phyloP scores from a whole-genome alignment of 2,329 filamentous ascomycete species.

The Sporothrix globosa region DNA sequence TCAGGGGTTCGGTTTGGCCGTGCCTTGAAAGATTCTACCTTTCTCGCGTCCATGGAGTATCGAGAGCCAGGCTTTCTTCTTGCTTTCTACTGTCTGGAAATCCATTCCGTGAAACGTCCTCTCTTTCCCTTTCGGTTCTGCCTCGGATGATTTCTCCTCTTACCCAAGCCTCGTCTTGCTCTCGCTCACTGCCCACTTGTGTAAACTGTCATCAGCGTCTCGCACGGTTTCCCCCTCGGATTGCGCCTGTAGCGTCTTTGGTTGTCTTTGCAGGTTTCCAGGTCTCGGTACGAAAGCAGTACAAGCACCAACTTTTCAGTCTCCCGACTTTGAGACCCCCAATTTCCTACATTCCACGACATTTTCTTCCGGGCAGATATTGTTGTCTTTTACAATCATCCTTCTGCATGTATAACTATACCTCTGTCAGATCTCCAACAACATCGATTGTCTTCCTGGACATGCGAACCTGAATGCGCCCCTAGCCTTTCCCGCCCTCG shows the following conservation, averaged over 20 bases:
- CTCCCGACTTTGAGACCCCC: background rate
- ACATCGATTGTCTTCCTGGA: slow-evolving; percentile 19
- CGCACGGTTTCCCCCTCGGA: slow-evolving; percentile 21
- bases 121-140: background rate
- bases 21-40: slow-evolving; percentile 5
- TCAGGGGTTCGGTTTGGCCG: slow-evolving; percentile 25
- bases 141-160: background rate
- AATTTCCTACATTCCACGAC: slow-evolving; percentile 17
- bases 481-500: background rate
- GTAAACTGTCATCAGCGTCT: slow-evolving; percentile 9
- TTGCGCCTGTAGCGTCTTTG: slow-evolving; percentile 28
- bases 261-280: slow-evolving; percentile 29
- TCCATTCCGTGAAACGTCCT: background rate
- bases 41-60: background rate
- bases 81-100: background rate
- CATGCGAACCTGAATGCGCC: slow-evolving; percentile 7
- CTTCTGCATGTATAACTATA: background rate
- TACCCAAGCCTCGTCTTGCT: background rate
- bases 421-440: background rate
- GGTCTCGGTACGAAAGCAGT: background rate
- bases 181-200: background rate
- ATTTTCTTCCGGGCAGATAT: background rate
- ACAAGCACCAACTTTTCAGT: background rate
- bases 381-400: background rate
- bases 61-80: background rate